Base-by-base conservation (phyloP, 129 eudicot species). In the Pittosporum tobira region DNA sequence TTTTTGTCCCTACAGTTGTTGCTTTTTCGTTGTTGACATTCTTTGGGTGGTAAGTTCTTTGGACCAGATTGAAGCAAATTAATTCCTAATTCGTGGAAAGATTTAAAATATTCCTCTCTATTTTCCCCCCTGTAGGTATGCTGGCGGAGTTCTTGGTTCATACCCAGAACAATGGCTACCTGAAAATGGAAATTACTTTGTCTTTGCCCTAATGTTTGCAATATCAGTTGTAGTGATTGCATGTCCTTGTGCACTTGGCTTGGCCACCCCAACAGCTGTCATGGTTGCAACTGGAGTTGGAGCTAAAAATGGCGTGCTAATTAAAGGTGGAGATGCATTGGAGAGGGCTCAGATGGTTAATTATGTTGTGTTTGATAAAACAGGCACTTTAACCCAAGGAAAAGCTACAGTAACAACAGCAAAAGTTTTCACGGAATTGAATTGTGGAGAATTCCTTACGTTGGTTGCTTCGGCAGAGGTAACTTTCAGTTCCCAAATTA, bases 261-360 rank as follows among this genome's bases (percentile, higher is more conserved):
- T 93, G 81, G 99, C 99, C 49, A 93, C 99, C 60, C 99, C 99
- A 34, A 93, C 99, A 0, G 99, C 99, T 59, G 87, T 93, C 61
- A 93, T 93, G 99, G 99, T 93, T 64, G 96, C 99, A 42, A 93
- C 99, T 3, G 96, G 99, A 30, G 94, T 93, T 23, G 99, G 99
- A 65, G 99, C 99, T 45, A 83, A 81, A 65, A 87, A 93, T 58
- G 96, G 99, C n/a, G 96, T 93, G 65, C 80, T 93, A 20, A 93
- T 93, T 43, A 93, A 93, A 77, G 99, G 96, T 40, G 99, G 99
- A 56, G 99, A 87, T 36, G 99, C 99, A 6, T 61, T 93, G 67
- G 99, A 93, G 75, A 61, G 84, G 65, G 99, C 96, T 54, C 99
- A 93, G 66, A 87, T 81, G 91, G 79, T 93, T 62, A 78, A 77